Evolutionary conservation across 306 rosid genomes (phyloP).

Genomic region (Arachis stenosperma): DNA sequence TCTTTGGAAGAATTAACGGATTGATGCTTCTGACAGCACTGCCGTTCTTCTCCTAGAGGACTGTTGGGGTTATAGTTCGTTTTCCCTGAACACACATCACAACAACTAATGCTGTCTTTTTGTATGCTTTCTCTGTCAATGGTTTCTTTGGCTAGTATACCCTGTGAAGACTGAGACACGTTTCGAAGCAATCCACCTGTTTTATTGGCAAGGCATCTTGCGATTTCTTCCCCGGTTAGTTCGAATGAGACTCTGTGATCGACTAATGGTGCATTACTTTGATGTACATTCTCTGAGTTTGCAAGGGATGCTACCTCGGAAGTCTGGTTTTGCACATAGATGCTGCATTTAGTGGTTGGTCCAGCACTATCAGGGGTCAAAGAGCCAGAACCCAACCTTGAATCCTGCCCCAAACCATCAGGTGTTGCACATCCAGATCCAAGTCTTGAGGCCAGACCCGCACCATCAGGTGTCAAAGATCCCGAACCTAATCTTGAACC

Average conservation of each 20-base stretch:
- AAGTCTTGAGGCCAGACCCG: slow-evolving; percentile 67
- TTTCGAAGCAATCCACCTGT: slow-evolving; percentile 52
- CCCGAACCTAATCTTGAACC: slow-evolving; percentile 88
- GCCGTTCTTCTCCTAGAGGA: slow-evolving; percentile 53
- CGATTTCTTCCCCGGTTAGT: slow-evolving; percentile 92
- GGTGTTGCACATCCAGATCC: slow-evolving; percentile 92
- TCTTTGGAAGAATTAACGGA: slow-evolving; percentile 76
- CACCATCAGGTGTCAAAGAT: slow-evolving; percentile 84
- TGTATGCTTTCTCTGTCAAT: slow-evolving; percentile 48
- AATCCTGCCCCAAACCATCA: slow-evolving; percentile 74
- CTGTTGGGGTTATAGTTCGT: slow-evolving; percentile 47
- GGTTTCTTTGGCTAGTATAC: slow-evolving; percentile 49
- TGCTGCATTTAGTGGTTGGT: slow-evolving; percentile 49
- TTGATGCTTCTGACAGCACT: slow-evolving; percentile 62
- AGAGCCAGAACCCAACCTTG: slow-evolving; percentile 65
- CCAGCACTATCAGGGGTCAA: slow-evolving; percentile 68
- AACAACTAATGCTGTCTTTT: slow-evolving; percentile 38
- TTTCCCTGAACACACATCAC: slow-evolving; percentile 45
- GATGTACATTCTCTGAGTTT: slow-evolving; percentile 60
- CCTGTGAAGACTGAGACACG: slow-evolving; percentile 60
- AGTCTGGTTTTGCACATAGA: slow-evolving; percentile 52
- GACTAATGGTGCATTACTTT: slow-evolving; percentile 48
- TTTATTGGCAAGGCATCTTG: slow-evolving; percentile 85
- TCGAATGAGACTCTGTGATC: slow-evolving; percentile 95
- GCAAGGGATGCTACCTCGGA: slow-evolving; percentile 59